Conservation (phyloP, 768 basidiomycete genomes). For the Rhodotorula taiwanensis region DNA sequence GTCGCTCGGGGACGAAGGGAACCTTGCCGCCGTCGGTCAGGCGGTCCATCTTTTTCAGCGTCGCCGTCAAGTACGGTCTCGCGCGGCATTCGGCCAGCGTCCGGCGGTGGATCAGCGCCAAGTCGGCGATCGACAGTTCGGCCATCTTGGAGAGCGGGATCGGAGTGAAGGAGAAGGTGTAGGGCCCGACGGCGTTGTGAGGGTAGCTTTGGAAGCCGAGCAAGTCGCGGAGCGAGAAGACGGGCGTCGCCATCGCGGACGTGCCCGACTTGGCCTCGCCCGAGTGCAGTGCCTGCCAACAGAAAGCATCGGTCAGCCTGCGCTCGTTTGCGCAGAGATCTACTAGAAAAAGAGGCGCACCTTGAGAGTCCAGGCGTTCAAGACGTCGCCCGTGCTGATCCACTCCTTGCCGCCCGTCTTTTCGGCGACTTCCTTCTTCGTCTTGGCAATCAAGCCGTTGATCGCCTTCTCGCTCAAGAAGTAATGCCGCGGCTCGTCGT, state of each 20-base stretch:
- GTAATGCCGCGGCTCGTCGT: neutral
- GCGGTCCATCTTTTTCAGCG: neutral
- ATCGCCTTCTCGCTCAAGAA: neutral
- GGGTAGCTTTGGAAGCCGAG: neutral
- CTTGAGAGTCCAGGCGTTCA: neutral
- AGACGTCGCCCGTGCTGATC: slow-evolving; percentile 2
- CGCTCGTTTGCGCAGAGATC: neutral
- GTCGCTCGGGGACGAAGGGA: neutral
- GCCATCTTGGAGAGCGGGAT: neutral
- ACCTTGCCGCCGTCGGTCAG: neutral
- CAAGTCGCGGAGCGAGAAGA: neutral
- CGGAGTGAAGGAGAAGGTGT: neutral
- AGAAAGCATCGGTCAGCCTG: neutral
- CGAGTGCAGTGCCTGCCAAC: neutral
- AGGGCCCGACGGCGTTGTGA: neutral
- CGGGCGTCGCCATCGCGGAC: neutral
- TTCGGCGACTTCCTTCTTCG: neutral
- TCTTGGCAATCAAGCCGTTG: neutral
- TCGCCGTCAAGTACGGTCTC: neutral
- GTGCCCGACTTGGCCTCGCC: neutral
- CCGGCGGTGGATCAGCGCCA: slow-evolving; percentile 7
- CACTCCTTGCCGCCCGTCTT: slow-evolving; percentile 7
- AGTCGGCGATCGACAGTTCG: neutral
- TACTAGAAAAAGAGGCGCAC: neutral
- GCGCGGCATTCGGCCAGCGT: neutral